Conservation (phyloP, 1,139 yeast species). For the Diutina siamensis region DNA sequence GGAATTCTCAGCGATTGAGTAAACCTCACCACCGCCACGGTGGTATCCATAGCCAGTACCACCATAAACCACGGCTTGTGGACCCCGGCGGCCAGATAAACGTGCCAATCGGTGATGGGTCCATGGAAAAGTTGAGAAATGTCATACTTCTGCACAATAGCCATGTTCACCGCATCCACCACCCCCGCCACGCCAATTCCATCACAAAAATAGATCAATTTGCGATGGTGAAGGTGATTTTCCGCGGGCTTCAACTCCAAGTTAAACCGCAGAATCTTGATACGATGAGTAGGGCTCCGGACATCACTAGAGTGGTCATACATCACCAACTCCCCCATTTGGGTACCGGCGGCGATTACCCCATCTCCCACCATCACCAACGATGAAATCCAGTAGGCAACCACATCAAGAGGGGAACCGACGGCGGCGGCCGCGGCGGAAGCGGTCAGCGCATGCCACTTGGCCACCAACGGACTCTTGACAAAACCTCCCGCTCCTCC, state of each 20-base stretch:
- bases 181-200: neutral
- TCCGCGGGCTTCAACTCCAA: neutral
- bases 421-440: neutral
- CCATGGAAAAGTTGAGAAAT: neutral
- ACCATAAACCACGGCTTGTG: conserved; percentile 2
- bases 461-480: neutral
- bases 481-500: neutral
- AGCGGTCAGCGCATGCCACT: neutral
- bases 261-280: neutral
- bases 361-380: conserved; percentile 1
- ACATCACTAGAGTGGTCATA: neutral
- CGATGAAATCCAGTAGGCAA: neutral
- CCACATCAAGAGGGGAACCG: neutral
- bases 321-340: conserved; percentile 4
- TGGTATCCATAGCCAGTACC: conserved; percentile 2
- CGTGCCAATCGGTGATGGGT: conserved; percentile 1
- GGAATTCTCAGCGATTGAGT: neutral
- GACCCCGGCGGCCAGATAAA: neutral
- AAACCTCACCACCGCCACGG: neutral
- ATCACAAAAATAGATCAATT: neutral
- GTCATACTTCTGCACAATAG: neutral
- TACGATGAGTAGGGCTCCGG: neutral
- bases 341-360: neutral
- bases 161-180: neutral
- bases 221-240: neutral